phyloP scores from a whole-genome alignment of 441 rosid species.

The Pelargonium fulgidum region DNA sequence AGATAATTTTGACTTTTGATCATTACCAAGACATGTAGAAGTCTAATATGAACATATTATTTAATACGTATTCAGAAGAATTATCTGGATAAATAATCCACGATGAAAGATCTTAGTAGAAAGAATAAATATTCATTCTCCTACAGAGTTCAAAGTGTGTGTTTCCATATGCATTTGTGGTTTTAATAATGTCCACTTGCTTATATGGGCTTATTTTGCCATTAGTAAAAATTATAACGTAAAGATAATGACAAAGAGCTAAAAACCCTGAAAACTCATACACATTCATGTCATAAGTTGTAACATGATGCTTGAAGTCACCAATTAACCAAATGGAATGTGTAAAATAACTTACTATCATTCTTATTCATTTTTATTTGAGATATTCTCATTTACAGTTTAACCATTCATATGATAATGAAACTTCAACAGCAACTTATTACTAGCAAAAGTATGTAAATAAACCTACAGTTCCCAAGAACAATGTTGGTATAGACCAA shows the following conservation, averaged over 20 bases:
- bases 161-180: neutral
- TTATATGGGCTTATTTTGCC: neutral
- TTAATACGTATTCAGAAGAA: neutral
- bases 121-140: neutral
- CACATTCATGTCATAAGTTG: neutral
- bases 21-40: neutral
- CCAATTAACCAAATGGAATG: too few species aligned
- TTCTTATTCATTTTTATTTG: too few species aligned
- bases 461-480: too few species aligned
- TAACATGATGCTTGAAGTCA: constrained; percentile 3
- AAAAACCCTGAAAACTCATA: neutral
- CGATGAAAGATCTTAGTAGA: neutral
- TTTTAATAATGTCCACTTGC: neutral
- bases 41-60: neutral
- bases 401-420: too few species aligned
- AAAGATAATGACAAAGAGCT: neutral
- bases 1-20: neutral
- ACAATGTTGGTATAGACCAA: too few species aligned
- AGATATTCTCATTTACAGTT: too few species aligned
- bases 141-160: too few species aligned
- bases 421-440: too few species aligned
- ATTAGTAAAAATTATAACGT: neutral
- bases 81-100: neutral
- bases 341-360: too few species aligned
- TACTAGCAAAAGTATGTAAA: too few species aligned